A percentile compares a stretch with the other conserved stretches of the same genome.
Evolutionary conservation across 257 asterid species (phyloP).

Genomic region (Nemophila menziesii): DNA sequence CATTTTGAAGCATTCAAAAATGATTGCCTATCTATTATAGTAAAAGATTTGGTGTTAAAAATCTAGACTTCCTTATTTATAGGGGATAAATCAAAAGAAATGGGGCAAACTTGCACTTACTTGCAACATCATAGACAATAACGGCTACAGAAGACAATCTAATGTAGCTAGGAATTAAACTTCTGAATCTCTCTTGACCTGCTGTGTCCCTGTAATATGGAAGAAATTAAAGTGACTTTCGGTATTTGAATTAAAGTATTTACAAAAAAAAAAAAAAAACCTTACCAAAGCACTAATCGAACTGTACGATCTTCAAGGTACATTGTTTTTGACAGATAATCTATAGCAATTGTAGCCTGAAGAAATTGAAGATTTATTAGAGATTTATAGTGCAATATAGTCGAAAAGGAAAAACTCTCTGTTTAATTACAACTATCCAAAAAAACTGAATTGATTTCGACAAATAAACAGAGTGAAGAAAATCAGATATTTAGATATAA

Average conservation of each 20-base stretch:
- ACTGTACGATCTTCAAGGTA: slow-evolving; percentile 10
- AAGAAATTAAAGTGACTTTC: not conserved
- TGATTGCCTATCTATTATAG: slow-evolving; percentile 2
- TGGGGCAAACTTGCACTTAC: not conserved
- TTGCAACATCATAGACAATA: not conserved
- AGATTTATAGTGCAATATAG: not conserved
- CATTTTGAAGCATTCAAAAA: slow-evolving; percentile 14
- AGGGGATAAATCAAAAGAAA: not conserved
- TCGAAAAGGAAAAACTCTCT: too few species aligned
- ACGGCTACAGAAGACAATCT: slow-evolving; percentile 1
- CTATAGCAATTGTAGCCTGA: slow-evolving; percentile 6
- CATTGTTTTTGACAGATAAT: slow-evolving; percentile 8
- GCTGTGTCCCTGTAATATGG: slow-evolving; percentile 3
- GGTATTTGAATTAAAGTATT: not conserved
- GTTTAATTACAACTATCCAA: too few species aligned
- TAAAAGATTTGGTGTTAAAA: not conserved
- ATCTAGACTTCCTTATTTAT: not conserved
- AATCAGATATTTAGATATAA: too few species aligned
- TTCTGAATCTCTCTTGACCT: too few species aligned
- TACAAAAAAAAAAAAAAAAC: not conserved
- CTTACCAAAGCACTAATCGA: slow-evolving; percentile 5
- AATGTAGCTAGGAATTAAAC: slow-evolving; percentile 1
- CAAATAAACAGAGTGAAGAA: too few species aligned
- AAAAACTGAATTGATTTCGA: too few species aligned
- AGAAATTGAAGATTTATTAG: not conserved